Percentiles rank a stretch among this genome's conserved stretches.
Conservation (phyloP, 1,284 basidiomycete genomes). For the Leccinum fallax region DNA sequence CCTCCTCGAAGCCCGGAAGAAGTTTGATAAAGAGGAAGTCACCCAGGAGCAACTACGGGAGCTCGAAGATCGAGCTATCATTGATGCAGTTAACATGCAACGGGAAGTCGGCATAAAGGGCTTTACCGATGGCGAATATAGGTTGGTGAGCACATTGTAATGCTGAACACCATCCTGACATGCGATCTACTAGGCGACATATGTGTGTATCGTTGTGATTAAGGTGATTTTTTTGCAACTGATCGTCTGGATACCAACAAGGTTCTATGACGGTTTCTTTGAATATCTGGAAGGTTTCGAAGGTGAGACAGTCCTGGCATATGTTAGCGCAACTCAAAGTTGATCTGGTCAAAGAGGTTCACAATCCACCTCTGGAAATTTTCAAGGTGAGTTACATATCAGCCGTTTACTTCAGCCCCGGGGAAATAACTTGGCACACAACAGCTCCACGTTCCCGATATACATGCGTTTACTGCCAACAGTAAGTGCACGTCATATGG, state of each 20-base stretch:
- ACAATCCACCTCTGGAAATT: slow-evolving; percentile 29
- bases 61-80: slow-evolving; percentile 57
- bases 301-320: slow-evolving; percentile 12
- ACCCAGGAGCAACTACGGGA: slow-evolving; percentile 46
- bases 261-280: slow-evolving; percentile 34
- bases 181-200: slow-evolving; percentile 21
- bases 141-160: slow-evolving; percentile 52
- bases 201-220: slow-evolving; percentile 21
- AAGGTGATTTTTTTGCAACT: neutral
- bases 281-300: slow-evolving; percentile 31
- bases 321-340: neutral
- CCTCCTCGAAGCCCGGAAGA: slow-evolving; percentile 51
- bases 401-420: neutral
- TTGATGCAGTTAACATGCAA: slow-evolving; percentile 53
- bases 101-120: slow-evolving; percentile 52
- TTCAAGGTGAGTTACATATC: slow-evolving; percentile 22
- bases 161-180: slow-evolving; percentile 42
- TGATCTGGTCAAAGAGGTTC: slow-evolving; percentile 21
- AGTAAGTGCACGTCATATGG: slow-evolving; percentile 40
- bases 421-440: neutral
- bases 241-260: slow-evolving; percentile 6
- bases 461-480: slow-evolving; percentile 58
- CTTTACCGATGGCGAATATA: slow-evolving; percentile 63
- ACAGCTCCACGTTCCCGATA: slow-evolving; percentile 43
- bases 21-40: slow-evolving; percentile 45